These are phyloP conservation scores for Camptophora hylomeconis DNA, from an alignment of 2,329 filamentous ascomycete genomes.

Conservation along the genomic window DNA sequence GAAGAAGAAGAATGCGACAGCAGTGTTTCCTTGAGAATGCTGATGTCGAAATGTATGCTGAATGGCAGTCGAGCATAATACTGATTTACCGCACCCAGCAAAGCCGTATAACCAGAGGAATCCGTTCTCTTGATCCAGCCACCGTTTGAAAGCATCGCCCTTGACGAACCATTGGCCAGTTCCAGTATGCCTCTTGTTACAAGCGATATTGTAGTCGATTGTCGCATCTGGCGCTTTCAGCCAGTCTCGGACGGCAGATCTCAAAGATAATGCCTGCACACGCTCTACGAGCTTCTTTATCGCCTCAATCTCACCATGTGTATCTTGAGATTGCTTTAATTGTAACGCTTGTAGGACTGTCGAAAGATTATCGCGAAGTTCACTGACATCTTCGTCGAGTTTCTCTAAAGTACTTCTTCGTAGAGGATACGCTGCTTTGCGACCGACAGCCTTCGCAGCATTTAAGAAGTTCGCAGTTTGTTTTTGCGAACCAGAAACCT, in stretches of 20 bases:
- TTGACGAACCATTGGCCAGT: constrained; percentile 25
- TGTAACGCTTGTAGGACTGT: constrained; percentile 23
- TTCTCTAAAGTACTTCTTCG: constrained; percentile 26
- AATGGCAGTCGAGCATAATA: constrained; percentile 22
- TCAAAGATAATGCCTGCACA: constrained; percentile 18
- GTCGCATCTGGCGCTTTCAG: constrained; percentile 25
- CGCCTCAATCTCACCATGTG: constrained; percentile 20
- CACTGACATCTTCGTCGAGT: constrained; percentile 26
- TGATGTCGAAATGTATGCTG: constrained; percentile 13
- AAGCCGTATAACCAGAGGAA: constrained; percentile 22
- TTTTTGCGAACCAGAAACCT: constrained; percentile 8
- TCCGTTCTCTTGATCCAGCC: constrained; percentile 17
- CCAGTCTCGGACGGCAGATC: constrained; percentile 19
- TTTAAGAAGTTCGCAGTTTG: constrained; percentile 4
- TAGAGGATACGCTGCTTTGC: constrained; percentile 21
- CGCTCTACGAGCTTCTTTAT: constrained; percentile 18
- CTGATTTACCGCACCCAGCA: constrained; percentile 22
- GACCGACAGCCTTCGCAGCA: constrained; percentile 4
- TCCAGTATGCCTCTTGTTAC: constrained; percentile 20
- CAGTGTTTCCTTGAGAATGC: constrained; percentile 7
- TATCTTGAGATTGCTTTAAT: constrained; percentile 16
- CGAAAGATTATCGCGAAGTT: constrained; percentile 20
- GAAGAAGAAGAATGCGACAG: constrained; percentile 20
- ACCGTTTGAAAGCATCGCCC: constrained; percentile 13
- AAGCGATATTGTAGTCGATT: constrained; percentile 22